Evolutionary conservation across 2,329 filamentous ascomycete genomes (phyloP).

Genomic region (Acrodontium crateriforme): DNA sequence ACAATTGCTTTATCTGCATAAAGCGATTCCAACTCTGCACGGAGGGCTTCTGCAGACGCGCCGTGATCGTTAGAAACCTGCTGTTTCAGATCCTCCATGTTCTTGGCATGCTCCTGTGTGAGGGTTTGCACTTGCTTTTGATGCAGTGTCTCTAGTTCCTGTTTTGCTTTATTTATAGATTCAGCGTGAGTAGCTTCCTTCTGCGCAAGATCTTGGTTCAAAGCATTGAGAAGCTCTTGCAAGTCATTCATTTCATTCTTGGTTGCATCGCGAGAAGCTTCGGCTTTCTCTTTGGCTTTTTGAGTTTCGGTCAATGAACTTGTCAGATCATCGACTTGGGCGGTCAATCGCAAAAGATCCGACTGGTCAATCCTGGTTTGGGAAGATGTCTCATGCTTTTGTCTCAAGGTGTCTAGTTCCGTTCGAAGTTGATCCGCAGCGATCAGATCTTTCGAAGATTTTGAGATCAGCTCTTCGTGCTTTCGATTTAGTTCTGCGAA

Average conservation of each 20-base stretch:
- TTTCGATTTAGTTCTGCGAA: no score
- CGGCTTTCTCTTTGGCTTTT: conserved; percentile 3
- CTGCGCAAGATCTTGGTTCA: conserved; percentile 8
- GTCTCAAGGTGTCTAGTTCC: no score
- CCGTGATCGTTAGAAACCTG: conserved; percentile 1
- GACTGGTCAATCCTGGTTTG: no score
- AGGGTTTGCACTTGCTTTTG: neutral
- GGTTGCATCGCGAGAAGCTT: conserved; percentile 2
- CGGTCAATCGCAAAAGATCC: no score
- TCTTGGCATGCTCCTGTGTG: no score
- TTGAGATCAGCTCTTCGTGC: no score
- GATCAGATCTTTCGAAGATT: no score
- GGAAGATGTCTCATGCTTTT: no score
- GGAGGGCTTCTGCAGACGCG: conserved; percentile 1
- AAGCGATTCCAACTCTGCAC: conserved; percentile 4
- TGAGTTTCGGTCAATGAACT: conserved; percentile 5
- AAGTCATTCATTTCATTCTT: conserved; percentile 6
- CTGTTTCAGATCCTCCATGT: conserved; percentile 1
- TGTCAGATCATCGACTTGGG: conserved; percentile 11
- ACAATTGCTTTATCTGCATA: conserved; percentile 5
- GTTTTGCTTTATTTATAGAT: conserved; percentile 1
- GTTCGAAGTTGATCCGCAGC: no score
- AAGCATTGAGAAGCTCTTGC: conserved; percentile 11
- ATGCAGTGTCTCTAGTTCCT: neutral
- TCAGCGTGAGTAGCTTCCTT: conserved; percentile 7